Conservation (phyloP, 192 early-diverging fungal genomes). For the Chytriomyces hyalinus region DNA sequence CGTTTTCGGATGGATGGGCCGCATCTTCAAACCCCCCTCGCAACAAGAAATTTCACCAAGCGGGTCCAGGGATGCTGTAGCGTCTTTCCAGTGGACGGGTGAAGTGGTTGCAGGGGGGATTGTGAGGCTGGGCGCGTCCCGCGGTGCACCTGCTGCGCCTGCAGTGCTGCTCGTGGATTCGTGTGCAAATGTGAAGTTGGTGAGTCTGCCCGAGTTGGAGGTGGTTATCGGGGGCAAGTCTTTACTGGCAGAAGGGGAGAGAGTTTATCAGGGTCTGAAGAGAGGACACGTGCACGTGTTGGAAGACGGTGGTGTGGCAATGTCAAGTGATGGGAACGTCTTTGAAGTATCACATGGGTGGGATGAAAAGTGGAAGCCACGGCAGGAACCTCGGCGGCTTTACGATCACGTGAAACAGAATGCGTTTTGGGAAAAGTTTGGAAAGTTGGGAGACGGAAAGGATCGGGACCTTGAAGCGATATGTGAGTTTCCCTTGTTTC, state of each 20-base stretch:
- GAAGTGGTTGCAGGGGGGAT: neutral
- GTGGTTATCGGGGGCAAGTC: conserved; percentile 4
- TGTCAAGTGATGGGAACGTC: neutral
- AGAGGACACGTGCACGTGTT: conserved; percentile 22
- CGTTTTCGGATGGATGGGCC: neutral
- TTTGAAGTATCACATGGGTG: neutral
- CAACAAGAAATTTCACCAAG: no score
- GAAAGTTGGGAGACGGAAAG: neutral
- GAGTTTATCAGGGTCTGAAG: neutral
- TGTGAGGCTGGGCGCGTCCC: neutral
- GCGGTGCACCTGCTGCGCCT: conserved; percentile 14
- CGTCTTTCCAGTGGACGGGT: no score
- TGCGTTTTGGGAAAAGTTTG: conserved; percentile 18
- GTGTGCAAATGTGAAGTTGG: conserved; percentile 17
- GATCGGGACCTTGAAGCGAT: conserved; percentile 30
- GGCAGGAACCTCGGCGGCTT: conserved; percentile 21
- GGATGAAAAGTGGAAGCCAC: conserved; percentile 25
- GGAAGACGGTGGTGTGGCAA: neutral
- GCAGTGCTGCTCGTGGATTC: conserved; percentile 22
- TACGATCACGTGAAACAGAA: conserved; percentile 33
- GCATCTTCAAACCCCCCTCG: neutral
- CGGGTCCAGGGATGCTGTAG: no score
- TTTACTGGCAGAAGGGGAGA: neutral
- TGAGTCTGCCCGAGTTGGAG: conserved; percentile 35
- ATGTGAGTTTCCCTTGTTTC: conserved; percentile 20